Evolutionary conservation across 441 rosid genomes (phyloP).

Genomic region (Arabidopsis lyrata): DNA sequence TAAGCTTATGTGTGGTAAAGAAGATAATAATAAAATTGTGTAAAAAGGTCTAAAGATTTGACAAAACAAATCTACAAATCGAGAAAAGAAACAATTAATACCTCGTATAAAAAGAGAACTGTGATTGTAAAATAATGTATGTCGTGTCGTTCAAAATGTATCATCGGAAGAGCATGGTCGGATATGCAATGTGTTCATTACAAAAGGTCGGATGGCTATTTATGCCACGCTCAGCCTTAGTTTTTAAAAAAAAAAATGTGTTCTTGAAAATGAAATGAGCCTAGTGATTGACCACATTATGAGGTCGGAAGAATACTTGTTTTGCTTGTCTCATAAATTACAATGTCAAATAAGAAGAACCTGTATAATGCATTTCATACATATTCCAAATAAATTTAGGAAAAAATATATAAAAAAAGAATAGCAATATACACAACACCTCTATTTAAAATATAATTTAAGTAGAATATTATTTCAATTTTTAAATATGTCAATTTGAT

Average conservation of each 20-base stretch:
- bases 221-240: too few relatives aligned
- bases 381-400: neutral
- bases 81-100: neutral
- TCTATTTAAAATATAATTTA: too few relatives aligned
- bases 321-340: neutral
- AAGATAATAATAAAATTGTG: neutral
- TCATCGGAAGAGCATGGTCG: neutral
- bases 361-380: neutral
- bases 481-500: too few relatives aligned
- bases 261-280: neutral
- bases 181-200: neutral
- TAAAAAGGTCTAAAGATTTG: neutral
- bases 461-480: too few relatives aligned
- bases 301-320: neutral
- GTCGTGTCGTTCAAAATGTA: neutral
- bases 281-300: neutral
- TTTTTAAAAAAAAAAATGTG: too few relatives aligned
- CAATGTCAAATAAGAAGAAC: neutral
- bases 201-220: too few relatives aligned
- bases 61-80: neutral
- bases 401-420: too few relatives aligned
- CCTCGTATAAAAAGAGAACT: neutral
- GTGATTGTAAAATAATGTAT: neutral
- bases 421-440: neutral
- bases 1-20: neutral